Percentiles rank a stretch among this genome's conserved stretches.
These are phyloP conservation scores for Trichophyton rubrum DNA, from an alignment of 2,329 filamentous ascomycete genomes.

Conservation along the genomic window DNA sequence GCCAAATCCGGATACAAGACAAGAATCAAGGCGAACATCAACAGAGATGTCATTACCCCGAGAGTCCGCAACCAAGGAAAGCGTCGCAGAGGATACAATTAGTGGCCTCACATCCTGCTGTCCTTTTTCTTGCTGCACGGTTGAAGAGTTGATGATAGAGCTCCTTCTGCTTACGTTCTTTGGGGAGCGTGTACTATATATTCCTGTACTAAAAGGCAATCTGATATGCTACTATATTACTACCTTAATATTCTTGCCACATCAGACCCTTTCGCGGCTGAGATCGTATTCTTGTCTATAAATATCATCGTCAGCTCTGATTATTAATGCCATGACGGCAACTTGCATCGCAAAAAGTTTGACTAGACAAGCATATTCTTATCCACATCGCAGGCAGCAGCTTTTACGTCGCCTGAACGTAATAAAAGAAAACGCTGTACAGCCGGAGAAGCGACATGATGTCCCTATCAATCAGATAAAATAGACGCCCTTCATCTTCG, in stretches of 20 bases:
- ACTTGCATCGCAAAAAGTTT: background rate
- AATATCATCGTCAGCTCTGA: background rate
- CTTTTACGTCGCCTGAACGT: background rate
- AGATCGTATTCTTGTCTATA: background rate
- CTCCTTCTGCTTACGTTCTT: background rate
- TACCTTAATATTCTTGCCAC: background rate
- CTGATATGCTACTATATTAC: background rate
- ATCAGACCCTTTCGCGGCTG: background rate
- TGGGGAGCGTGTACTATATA: constrained; percentile 1
- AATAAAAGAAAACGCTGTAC: background rate
- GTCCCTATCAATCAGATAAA: background rate
- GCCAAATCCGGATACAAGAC: constrained; percentile 67
- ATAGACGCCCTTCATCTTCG: background rate
- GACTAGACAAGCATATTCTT: background rate
- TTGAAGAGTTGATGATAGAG: background rate
- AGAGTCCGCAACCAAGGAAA: constrained; percentile 84
- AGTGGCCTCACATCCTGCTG: constrained; percentile 9
- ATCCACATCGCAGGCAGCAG: background rate
- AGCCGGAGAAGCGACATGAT: background rate
- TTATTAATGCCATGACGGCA: background rate
- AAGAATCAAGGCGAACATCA: constrained; percentile 72
- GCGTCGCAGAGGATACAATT: constrained; percentile 55
- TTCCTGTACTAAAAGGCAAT: background rate
- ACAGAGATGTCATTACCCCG: constrained; percentile 79
- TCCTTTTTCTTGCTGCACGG: background rate